Evolutionary conservation across 768 basidiomycete species (phyloP).

Genomic region (Daedalea quercina): DNA sequence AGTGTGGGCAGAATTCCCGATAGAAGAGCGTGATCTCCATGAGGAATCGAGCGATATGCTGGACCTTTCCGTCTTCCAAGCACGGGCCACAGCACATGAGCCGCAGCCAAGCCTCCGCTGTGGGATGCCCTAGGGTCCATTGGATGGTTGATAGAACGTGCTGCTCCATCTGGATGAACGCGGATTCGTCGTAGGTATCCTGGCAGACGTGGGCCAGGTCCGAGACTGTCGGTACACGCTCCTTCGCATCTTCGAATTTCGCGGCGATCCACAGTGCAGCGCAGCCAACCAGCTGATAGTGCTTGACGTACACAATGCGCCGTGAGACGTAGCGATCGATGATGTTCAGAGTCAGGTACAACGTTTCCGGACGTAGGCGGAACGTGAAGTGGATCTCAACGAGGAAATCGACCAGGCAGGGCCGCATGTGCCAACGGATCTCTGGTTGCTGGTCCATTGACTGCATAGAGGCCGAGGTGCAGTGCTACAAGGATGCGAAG

Average conservation of each 20-base stretch:
- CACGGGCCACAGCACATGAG: slow-evolving; percentile 68
- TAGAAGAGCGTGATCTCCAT: slow-evolving; percentile 99
- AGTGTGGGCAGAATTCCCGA: slow-evolving; percentile 85
- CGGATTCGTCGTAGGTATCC: slow-evolving; percentile 93
- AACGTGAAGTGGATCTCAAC: slow-evolving; percentile 98
- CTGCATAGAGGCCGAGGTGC: slow-evolving; percentile 85
- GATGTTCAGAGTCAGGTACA: slow-evolving; percentile 98
- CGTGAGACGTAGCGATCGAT: slow-evolving; percentile 99
- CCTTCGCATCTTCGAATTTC: slow-evolving; percentile 99
- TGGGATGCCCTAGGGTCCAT: slow-evolving; percentile 95
- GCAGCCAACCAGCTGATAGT: slow-evolving; percentile 98
- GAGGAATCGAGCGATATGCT: slow-evolving; percentile 93
- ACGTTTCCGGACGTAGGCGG: slow-evolving; percentile 94
- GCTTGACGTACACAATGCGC: slow-evolving; percentile 96
- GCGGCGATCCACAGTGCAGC: slow-evolving; percentile 98
- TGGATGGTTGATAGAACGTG: slow-evolving; percentile 95
- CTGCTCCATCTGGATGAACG: slow-evolving; percentile 99
- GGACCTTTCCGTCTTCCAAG: slow-evolving; percentile 83
- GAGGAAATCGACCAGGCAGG: slow-evolving; percentile 96
- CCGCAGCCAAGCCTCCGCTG: slow-evolving; percentile 96
- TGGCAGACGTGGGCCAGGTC: slow-evolving; percentile 94
- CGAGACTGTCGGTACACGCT: slow-evolving; percentile 92
- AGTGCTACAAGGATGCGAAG: slow-evolving; percentile 39
- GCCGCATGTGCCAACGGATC: slow-evolving; percentile 99
- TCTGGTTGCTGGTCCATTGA: slow-evolving; percentile 99